Percentiles rank a stretch among this genome's conserved stretches.
These are phyloP conservation scores for Fusarium redolens DNA, from an alignment of 2,329 filamentous ascomycete species.

Conservation along the genomic window DNA sequence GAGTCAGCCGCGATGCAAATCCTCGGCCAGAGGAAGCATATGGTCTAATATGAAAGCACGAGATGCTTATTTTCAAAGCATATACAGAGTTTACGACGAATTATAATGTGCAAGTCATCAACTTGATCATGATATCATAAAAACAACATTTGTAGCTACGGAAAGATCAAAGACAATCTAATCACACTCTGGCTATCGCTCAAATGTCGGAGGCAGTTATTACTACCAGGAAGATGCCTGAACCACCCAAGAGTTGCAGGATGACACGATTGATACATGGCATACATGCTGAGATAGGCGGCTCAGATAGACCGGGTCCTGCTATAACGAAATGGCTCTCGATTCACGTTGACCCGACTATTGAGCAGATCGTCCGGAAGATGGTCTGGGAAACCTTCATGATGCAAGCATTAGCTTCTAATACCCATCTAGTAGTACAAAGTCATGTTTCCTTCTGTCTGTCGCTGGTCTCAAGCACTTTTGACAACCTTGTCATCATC, in stretches of 20 bases:
- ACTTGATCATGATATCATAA: neutral
- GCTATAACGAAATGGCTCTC: neutral
- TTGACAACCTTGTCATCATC: slow-evolving; percentile 82
- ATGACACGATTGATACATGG: neutral
- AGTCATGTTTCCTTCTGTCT: slow-evolving; percentile 41
- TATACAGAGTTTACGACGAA: too few relatives aligned
- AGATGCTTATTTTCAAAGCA: neutral
- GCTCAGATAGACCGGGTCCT: neutral
- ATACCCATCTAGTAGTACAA: slow-evolving; percentile 53
- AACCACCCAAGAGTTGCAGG: neutral
- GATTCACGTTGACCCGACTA: neutral
- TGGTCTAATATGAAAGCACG: neutral
- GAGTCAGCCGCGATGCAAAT: neutral
- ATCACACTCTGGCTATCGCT: neutral
- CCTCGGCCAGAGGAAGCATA: neutral
- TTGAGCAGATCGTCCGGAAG: neutral
- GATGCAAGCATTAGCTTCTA: slow-evolving; percentile 41
- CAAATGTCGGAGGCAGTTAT: neutral
- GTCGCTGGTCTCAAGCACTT: slow-evolving; percentile 59
- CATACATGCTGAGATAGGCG: neutral
- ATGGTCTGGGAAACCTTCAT: slow-evolving; percentile 35
- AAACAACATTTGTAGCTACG: neutral
- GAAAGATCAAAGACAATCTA: neutral
- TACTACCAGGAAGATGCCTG: neutral
- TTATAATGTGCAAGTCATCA: too few relatives aligned